Conservation (phyloP, 2,329 filamentous ascomycete genomes). For the Nemania diffusa region DNA sequence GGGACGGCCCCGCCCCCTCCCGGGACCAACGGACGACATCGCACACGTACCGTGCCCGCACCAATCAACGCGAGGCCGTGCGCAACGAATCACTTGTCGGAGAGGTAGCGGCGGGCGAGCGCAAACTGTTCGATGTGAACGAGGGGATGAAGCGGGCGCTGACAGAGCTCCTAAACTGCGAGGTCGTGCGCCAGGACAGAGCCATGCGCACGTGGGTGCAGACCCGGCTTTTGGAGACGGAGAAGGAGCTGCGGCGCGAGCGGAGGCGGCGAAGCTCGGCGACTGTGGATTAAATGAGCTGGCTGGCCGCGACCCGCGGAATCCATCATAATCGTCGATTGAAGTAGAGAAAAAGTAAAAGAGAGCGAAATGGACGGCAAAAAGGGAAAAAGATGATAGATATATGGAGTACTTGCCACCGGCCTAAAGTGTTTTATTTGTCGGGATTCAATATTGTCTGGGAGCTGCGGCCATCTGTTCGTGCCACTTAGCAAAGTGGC, state of each 20-base stretch:
- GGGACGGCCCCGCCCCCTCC: slow-evolving; percentile 52
- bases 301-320: not conserved
- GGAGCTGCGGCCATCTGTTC: not conserved
- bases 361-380: not conserved
- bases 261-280: slow-evolving; percentile 59
- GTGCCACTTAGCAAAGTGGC: too few relatives aligned
- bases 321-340: not conserved
- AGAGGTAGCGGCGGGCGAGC: slow-evolving; percentile 63
- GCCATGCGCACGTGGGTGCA: slow-evolving; percentile 69
- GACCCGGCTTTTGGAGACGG: slow-evolving; percentile 68
- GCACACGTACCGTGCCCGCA: slow-evolving; percentile 16
- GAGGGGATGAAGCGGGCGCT: slow-evolving; percentile 70
- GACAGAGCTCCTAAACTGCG: slow-evolving; percentile 71
- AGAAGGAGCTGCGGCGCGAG: slow-evolving; percentile 66
- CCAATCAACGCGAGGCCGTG: slow-evolving; percentile 51
- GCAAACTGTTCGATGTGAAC: slow-evolving; percentile 66
- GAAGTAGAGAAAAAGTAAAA: not conserved
- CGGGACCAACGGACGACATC: slow-evolving; percentile 46
- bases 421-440: not conserved
- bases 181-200: slow-evolving; percentile 61
- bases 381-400: not conserved
- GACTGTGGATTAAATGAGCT: slow-evolving; percentile 40
- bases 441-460: not conserved
- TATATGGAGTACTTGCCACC: not conserved
- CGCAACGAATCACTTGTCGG: slow-evolving; percentile 60